Percentiles rank a stretch among this genome's conserved stretches.
These are phyloP conservation scores for Prunella vulgaris DNA, from an alignment of 257 asterid species.

Conservation along the genomic window DNA sequence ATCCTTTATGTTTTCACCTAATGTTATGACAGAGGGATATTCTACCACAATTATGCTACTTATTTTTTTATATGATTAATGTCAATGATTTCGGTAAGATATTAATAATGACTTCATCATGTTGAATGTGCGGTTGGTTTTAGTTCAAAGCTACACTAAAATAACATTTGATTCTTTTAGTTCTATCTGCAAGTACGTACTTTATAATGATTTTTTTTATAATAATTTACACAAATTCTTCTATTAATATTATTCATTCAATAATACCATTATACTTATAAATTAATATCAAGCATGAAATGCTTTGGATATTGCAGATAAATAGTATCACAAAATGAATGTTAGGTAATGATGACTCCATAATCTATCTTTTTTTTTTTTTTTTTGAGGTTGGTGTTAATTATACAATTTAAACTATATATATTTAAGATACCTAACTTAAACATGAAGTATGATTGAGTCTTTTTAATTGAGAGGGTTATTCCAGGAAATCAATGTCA, in stretches of 20 bases:
- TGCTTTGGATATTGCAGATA: too few species aligned
- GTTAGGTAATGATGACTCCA: too few species aligned
- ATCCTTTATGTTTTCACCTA: slow-evolving; percentile 19
- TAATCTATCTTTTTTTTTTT: too few species aligned
- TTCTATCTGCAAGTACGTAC: not conserved
- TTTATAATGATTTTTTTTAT: not conserved
- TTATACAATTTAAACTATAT: too few species aligned
- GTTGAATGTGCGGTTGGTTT: not conserved
- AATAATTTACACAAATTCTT: too few species aligned
- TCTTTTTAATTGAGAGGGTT: not conserved
- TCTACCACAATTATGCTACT: slow-evolving; percentile 7
- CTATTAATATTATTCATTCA: too few species aligned
- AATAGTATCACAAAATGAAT: too few species aligned
- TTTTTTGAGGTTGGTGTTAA: too few species aligned
- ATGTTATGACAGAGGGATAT: not conserved
- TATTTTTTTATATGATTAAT: not conserved
- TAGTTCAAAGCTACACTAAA: not conserved
- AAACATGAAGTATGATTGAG: not conserved
- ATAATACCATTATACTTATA: too few species aligned
- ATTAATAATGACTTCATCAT: not conserved
- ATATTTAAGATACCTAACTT: not conserved
- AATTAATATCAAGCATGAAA: too few species aligned
- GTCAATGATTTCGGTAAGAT: not conserved
- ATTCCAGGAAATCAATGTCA: not conserved
- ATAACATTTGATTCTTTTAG: not conserved